Evolutionary conservation across 768 basidiomycete genomes (phyloP).

Genomic region (Boletus rex-veris): DNA sequence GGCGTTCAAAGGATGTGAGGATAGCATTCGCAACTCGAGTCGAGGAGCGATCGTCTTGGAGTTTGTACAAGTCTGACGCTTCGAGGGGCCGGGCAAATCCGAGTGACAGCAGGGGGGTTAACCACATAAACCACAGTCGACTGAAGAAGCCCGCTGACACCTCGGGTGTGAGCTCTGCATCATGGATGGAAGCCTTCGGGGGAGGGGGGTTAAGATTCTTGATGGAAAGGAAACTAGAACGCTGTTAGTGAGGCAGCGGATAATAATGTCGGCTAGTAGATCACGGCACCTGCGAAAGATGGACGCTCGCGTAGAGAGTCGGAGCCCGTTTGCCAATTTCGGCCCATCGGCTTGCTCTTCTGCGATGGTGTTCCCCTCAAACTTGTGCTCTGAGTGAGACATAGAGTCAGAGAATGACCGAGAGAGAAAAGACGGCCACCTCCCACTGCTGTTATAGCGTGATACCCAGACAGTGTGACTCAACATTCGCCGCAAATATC

Average conservation of each 20-base stretch:
- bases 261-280: neutral
- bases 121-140: slow-evolving; percentile 69
- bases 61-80: slow-evolving; percentile 75
- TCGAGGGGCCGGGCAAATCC: slow-evolving; percentile 83
- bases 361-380: neutral
- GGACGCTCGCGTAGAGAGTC: neutral
- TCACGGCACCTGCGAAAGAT: slow-evolving; percentile 1
- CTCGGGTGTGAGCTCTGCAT: slow-evolving; percentile 64
- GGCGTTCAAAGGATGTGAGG: slow-evolving; percentile 56
- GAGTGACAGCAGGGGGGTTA: slow-evolving; percentile 64
- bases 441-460: too few species aligned
- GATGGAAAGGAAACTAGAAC: slow-evolving; percentile 10
- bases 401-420: neutral
- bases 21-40: slow-evolving; percentile 61
- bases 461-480: too few species aligned
- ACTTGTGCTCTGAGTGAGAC: slow-evolving; percentile 1
- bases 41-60: slow-evolving; percentile 60
- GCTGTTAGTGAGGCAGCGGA: neutral
- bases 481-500: too few species aligned
- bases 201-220: slow-evolving; percentile 31
- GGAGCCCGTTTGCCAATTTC: neutral
- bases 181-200: slow-evolving; percentile 53
- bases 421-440: neutral
- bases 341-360: neutral
- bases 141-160: slow-evolving; percentile 56